Percentiles rank a stretch among this genome's conserved stretches.
phyloP scores from a whole-genome alignment of 441 rosid species.

The Erodium moschatum region DNA sequence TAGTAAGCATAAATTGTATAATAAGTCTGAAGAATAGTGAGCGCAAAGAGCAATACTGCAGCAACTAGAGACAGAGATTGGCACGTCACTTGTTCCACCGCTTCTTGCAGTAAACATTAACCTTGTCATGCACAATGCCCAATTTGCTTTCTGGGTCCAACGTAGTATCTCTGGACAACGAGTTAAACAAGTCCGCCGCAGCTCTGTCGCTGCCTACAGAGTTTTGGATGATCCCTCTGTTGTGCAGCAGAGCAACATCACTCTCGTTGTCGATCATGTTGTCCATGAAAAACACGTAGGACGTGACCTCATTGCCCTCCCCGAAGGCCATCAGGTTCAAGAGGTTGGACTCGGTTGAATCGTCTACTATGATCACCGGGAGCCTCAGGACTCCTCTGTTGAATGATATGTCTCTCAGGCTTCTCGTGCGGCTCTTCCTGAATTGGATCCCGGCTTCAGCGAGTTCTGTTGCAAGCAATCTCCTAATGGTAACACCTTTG shows the following conservation, averaged over 20 bases:
- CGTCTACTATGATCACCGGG: slow-evolving; percentile 32
- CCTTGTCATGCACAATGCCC: not conserved
- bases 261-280: slow-evolving; percentile 30
- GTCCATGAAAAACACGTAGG: slow-evolving; percentile 37
- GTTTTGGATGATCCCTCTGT: not conserved
- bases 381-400: slow-evolving; percentile 28
- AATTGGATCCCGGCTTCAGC: slow-evolving; percentile 34
- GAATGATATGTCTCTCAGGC: slow-evolving; percentile 40
- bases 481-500: slow-evolving; percentile 11
- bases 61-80: not conserved
- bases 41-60: not conserved
- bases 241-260: not conserved
- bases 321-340: slow-evolving; percentile 42
- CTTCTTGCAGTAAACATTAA: not conserved
- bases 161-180: not conserved
- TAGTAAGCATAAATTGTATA: not conserved
- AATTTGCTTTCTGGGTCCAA: not conserved
- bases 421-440: slow-evolving; percentile 24
- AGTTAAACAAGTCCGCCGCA: not conserved
- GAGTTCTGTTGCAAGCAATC: slow-evolving; percentile 36
- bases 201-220: not conserved
- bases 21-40: not conserved
- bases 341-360: slow-evolving; percentile 31
- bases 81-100: not conserved
- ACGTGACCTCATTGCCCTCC: slow-evolving; percentile 37